phyloP scores from a whole-genome alignment of 306 rosid species.

The Castanospermum australe region DNA sequence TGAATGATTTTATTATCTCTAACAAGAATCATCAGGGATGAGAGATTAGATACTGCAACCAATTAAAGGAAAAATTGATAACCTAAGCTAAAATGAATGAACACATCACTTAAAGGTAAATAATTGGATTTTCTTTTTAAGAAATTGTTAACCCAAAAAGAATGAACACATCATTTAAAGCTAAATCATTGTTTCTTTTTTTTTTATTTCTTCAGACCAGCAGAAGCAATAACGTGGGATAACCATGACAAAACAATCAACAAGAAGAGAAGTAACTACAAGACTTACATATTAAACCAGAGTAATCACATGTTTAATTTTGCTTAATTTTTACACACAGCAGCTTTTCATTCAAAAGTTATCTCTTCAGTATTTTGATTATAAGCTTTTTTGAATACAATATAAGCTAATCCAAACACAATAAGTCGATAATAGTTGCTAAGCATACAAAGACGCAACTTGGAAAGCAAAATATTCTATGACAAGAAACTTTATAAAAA shows the following conservation, averaged over 20 bases:
- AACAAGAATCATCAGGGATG: not conserved
- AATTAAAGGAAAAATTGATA: not conserved
- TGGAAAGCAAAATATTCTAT: not conserved
- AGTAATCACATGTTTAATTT: no score
- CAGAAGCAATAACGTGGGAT: not conserved
- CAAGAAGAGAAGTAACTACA: not conserved
- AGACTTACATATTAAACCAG: not conserved
- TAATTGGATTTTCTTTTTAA: not conserved
- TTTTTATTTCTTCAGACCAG: not conserved
- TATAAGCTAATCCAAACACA: no score
- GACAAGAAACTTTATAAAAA: not conserved
- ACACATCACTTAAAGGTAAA: not conserved
- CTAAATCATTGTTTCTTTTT: not conserved
- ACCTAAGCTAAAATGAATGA: not conserved
- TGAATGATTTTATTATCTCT: no score
- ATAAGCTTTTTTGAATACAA: no score
- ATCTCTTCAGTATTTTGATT: no score
- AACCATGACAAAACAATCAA: not conserved
- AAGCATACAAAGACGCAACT: not conserved
- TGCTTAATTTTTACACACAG: no score
- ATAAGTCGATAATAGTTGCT: not conserved
- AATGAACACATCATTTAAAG: not conserved
- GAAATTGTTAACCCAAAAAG: not conserved
- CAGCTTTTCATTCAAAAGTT: no score
- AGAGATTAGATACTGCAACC: not conserved